Percentiles rank a stretch among this genome's conserved stretches.
These are phyloP conservation scores for Fusarium algeriense DNA, from an alignment of 2,329 filamentous ascomycete species.

Conservation along the genomic window DNA sequence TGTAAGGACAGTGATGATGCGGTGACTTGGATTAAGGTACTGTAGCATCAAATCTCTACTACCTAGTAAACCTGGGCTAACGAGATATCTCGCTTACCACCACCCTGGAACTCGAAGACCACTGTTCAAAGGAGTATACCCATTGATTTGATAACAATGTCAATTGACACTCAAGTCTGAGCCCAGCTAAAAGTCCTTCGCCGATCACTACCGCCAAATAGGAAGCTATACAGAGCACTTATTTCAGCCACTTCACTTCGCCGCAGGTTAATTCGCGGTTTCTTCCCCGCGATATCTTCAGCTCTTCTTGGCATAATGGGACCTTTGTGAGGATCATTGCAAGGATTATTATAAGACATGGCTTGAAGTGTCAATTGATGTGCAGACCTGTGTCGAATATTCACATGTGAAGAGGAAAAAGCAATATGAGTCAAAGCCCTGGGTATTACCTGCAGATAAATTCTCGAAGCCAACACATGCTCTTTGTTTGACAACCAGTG, in stretches of 20 bases:
- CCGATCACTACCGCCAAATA: background rate
- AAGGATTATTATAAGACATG: background rate
- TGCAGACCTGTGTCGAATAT: background rate
- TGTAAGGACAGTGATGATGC: background rate
- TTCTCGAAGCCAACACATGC: background rate
- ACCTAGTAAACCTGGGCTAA: too few species aligned
- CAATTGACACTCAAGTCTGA: background rate
- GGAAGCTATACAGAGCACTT: slow-evolving; percentile 1
- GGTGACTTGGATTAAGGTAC: rapidly evolving
- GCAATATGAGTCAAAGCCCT: background rate
- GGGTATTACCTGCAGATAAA: background rate
- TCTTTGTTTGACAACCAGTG: background rate
- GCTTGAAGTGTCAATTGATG: background rate
- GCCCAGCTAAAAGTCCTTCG: background rate
- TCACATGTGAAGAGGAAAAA: background rate
- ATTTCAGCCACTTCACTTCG: background rate
- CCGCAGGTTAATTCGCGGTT: too few species aligned
- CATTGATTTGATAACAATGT: background rate
- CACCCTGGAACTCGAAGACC: background rate
- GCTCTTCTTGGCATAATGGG: background rate
- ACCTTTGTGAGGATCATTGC: background rate
- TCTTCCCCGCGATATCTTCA: background rate
- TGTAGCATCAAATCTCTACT: background rate
- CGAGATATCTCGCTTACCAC: background rate
- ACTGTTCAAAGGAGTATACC: background rate